These are phyloP conservation scores for Astrephomene gubernaculifera DNA, from an alignment of 139 green algal genomes.

Conservation along the genomic window DNA sequence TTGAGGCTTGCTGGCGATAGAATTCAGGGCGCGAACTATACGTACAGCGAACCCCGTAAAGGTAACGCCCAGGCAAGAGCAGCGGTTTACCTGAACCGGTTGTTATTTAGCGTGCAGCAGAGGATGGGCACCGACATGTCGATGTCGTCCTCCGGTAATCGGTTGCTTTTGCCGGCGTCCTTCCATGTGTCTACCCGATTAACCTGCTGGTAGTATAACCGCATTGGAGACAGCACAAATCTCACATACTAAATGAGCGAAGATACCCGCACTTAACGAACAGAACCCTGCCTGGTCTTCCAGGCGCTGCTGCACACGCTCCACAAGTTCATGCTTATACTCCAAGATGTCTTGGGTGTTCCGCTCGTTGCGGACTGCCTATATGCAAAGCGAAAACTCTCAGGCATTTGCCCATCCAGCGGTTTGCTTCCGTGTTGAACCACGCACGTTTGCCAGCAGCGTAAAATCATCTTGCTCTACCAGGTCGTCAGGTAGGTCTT, in stretches of 20 bases:
- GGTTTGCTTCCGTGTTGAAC: neutral
- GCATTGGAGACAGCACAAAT: too few species aligned
- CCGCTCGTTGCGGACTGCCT: slow-evolving; percentile 37
- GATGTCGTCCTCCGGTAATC: neutral
- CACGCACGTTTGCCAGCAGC: slow-evolving; percentile 12
- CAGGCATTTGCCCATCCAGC: neutral
- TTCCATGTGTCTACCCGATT: slow-evolving; percentile 16
- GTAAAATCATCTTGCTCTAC: slow-evolving; percentile 31
- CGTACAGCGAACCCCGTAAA: too few species aligned
- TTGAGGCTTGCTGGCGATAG: neutral
- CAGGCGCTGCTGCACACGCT: slow-evolving; percentile 26
- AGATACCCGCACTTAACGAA: too few species aligned
- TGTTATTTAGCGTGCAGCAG: slow-evolving; percentile 37
- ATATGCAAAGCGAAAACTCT: too few species aligned
- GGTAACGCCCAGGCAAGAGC: neutral
- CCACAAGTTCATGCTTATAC: slow-evolving; percentile 34
- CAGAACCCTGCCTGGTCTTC: slow-evolving; percentile 13
- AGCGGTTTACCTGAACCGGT: slow-evolving; percentile 25
- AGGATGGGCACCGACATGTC: slow-evolving; percentile 33
- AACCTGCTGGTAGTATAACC: too few species aligned
- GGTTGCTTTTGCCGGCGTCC: slow-evolving; percentile 11
- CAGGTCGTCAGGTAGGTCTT: slow-evolving; percentile 21
- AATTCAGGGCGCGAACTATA: too few species aligned
- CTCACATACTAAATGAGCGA: too few species aligned
- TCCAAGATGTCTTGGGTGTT: slow-evolving; percentile 37